Evolutionary conservation across 1,139 yeast genomes (phyloP).

Genomic region (Saccharomyces hybrid): DNA sequence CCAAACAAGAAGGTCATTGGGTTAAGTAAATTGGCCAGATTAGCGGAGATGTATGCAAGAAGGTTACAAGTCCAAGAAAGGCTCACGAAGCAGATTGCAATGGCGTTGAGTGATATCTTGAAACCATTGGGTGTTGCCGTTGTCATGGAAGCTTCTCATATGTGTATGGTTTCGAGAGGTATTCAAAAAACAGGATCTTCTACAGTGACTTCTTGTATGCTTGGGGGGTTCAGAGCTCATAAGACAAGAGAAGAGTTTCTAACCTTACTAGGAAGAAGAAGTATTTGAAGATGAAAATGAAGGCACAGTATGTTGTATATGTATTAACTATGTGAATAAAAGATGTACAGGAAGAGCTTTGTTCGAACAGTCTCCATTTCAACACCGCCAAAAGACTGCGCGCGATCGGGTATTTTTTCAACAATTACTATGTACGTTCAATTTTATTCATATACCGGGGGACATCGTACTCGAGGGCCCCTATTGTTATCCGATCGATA

Average conservation of each 20-base stretch:
- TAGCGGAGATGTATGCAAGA: slow-evolving; percentile 95
- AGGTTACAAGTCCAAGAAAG: slow-evolving; percentile 96
- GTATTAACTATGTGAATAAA: neutral
- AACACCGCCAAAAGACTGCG: too few species aligned
- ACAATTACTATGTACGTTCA: too few species aligned
- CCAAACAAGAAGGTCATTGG: slow-evolving; percentile 96
- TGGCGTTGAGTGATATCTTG: slow-evolving; percentile 85
- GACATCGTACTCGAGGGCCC: too few species aligned
- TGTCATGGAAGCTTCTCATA: slow-evolving; percentile 94
- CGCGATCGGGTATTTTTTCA: neutral
- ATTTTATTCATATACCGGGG: too few species aligned
- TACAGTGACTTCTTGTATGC: slow-evolving; percentile 94
- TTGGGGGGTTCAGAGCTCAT: slow-evolving; percentile 91
- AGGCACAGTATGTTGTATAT: neutral
- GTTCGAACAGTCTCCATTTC: neutral
- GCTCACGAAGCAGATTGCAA: slow-evolving; percentile 91
- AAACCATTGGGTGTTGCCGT: slow-evolving; percentile 97
- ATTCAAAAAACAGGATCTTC: slow-evolving; percentile 91
- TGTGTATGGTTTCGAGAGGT: slow-evolving; percentile 99
- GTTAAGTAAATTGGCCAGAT: slow-evolving; percentile 81
- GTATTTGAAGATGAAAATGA: slow-evolving; percentile 36
- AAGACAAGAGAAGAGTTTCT: slow-evolving; percentile 95
- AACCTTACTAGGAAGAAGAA: slow-evolving; percentile 57
- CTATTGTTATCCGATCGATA: too few species aligned
- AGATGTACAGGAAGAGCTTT: neutral